These are phyloP conservation scores for Phaeomoniella chlamydospora DNA, from an alignment of 2,329 filamentous ascomycete genomes.

Conservation along the genomic window DNA sequence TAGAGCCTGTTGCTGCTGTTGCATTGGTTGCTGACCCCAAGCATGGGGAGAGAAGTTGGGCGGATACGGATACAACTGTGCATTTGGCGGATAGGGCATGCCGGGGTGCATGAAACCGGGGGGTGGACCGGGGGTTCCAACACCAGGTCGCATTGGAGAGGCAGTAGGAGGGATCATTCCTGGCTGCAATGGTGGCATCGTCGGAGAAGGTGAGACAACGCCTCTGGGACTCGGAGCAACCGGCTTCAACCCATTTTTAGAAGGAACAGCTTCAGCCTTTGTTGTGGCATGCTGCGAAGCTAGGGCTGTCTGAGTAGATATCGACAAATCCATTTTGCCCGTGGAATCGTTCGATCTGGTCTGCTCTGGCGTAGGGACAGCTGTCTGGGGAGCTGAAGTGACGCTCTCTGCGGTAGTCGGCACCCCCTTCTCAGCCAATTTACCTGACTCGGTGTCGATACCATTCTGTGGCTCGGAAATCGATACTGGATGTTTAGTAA, in stretches of 20 bases:
- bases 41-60: neutral
- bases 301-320: no score
- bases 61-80: neutral
- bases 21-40: neutral
- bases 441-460: constrained; percentile 22
- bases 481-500: no score
- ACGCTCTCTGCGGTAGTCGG: constrained; percentile 1
- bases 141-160: constrained; percentile 1
- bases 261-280: constrained; percentile 8
- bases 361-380: no score
- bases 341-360: no score
- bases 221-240: neutral
- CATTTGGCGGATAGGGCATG: neutral
- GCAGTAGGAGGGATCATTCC: neutral
- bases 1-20: neutral
- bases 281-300: constrained; percentile 1
- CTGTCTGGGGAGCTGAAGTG: no score
- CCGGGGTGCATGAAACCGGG: neutral
- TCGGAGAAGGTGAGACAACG: neutral
- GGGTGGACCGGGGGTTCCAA: neutral
- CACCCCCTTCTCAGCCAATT: constrained; percentile 1
- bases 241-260: neutral
- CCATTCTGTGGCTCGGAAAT: no score
- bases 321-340: no score
- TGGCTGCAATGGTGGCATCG: neutral